Evolutionary conservation across 139 green algal species (phyloP), one percentile per base, ranked within the genome.

Genomic region (Chlorella vulgaris): DNA sequence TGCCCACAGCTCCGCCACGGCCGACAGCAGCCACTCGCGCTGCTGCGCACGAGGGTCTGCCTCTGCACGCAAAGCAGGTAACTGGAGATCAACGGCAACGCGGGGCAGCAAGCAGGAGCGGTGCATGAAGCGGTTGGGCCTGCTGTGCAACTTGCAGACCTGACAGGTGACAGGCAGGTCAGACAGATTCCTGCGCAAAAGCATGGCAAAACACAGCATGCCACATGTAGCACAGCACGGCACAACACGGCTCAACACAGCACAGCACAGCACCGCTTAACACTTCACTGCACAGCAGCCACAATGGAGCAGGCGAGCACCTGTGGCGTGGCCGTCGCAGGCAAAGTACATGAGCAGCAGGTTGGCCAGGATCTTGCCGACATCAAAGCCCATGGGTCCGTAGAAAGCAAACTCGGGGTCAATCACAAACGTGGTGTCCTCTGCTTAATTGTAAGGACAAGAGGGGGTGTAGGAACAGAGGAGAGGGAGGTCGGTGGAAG

Each of bases 371-470:
- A 98, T 93, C 89, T 98, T 98, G 81, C 89, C 96, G 10, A 98
- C 86, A 79, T 99, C 97, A 86, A 99, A 99, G 4, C 89, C 96
- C 51, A 99, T 97, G 69, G 97, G 97, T 0, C 96, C 96, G 68
- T 93, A 93, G 86, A 94, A 98, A 2, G 94, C 95, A 91, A 99
- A 99, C 93, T 99, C 96, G 4, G 94, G 89, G 86, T 99, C 96
- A 62, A 99, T 98, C 26, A 94, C 85, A 33, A 79, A 90, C n/a
- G 77, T 87, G 42, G 82, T 86, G 19, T 81, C 67, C 29, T 84
- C 69, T 74, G 53, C 51, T 39, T n/a, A n/a, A n/a, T n/a, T n/a
- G 53, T 7, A 24, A 19, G 50, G 65, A 7, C 8, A 19, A n/a
- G 7, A 60, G 26, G 36, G 24, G 68, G 8, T 21, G 39, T 38